Base-by-base conservation (phyloP, 2,329 filamentous ascomycete genomes). In the Cladosporium sp. region DNA sequence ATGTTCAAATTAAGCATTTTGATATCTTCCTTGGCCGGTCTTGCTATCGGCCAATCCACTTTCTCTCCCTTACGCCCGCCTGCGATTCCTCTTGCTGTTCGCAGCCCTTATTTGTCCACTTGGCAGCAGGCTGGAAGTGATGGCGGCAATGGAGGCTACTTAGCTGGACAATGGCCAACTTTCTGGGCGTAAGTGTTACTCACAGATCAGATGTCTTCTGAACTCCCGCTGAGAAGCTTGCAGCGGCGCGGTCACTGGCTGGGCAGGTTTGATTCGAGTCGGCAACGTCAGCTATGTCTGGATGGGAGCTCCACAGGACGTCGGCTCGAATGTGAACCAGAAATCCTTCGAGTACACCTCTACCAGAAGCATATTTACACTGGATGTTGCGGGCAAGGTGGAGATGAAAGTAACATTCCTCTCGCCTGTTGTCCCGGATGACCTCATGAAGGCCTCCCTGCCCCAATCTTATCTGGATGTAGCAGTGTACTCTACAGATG, bases 61-160 rank as follows among this genome's bases (percentile, higher is more conserved):
- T 91, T 90, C 73, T 82, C 79, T 41, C 89, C 89, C 34, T 84
- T 86, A 36, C 83, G 87, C 2, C 88, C 89, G 54, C 90, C 89
- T 21, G 84, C 89, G 1, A 82, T 90, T 38, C 90, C 91, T n/a
- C 78, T 93, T 44, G 90, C 90, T 57, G 91, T 93, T 51, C 88
- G 87, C 68, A 90, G 87, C 15, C 91, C 91, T 0, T 93, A 93
- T 70, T 77, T 93, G 28, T 92, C 86, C 74, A 85, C 87, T 26
- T 92, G 90, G 88, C 81, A 90, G 44, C 79, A 86, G 65, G 73
- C 84, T 11, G 88, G 87, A 1, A 85, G 81, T 36, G 82, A 87
- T 74, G 86, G 84, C 26, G 84, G 85, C 8, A 86, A 88, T 72
- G 87, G 87, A 30, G 88, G 88, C 1, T 85, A 89, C 67, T 81